Conservation (phyloP, 2,329 filamentous ascomycete genomes). For the Botrytis aclada region DNA sequence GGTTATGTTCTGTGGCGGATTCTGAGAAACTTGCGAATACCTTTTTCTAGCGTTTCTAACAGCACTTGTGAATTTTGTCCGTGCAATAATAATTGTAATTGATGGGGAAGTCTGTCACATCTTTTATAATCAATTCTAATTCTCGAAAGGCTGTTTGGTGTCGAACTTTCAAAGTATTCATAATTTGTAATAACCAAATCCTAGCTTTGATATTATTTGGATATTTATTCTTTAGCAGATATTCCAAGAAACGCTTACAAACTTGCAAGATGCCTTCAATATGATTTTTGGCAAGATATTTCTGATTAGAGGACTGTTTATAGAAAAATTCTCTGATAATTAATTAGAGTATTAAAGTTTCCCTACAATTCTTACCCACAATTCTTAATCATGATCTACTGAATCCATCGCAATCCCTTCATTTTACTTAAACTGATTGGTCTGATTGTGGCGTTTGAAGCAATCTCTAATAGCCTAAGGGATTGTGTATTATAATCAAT, state of each 20-base stretch:
- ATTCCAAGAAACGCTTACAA: slow-evolving; percentile 12
- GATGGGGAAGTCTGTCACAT: slow-evolving; percentile 35
- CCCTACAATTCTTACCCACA: slow-evolving; percentile 19
- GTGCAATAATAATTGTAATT: too few relatives aligned
- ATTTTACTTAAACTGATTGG: background rate
- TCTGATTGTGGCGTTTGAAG: background rate
- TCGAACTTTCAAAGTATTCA: slow-evolving; percentile 25
- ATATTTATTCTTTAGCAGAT: slow-evolving; percentile 25
- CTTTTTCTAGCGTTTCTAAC: too few relatives aligned
- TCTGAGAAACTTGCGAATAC: too few relatives aligned
- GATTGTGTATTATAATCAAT: too few relatives aligned
- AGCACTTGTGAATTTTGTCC: too few relatives aligned
- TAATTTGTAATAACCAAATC: slow-evolving; percentile 25
- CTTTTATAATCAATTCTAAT: slow-evolving; percentile 30
- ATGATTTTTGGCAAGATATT: slow-evolving; percentile 11
- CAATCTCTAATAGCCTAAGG: background rate
- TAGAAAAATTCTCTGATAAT: slow-evolving; percentile 21
- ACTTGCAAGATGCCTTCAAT: background rate
- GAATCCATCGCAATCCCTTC: background rate
- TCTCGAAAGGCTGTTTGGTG: slow-evolving; percentile 29
- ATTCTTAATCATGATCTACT: background rate
- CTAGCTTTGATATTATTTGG: slow-evolving; percentile 27
- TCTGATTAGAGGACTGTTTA: slow-evolving; percentile 19
- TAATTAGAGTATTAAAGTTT: slow-evolving; percentile 22
- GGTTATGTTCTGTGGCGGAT: too few relatives aligned